Conservation (phyloP, 176 grass and related monocot species). For the Oryza officinalis region DNA sequence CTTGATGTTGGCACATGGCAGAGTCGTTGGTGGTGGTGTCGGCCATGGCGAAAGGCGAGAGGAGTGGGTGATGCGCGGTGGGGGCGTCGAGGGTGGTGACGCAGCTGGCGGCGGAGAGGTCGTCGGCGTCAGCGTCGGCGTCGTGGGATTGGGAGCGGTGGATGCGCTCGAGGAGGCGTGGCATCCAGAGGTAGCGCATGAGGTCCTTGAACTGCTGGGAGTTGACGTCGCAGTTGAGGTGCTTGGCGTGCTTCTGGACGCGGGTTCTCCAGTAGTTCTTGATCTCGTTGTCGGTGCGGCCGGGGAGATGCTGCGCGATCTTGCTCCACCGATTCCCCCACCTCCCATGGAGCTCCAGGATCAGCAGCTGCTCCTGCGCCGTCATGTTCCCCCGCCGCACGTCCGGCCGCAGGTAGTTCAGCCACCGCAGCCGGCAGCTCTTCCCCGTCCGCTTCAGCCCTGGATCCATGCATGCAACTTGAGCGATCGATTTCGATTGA, state of each 20-base stretch:
- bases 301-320: slow-evolving; percentile 88
- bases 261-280: slow-evolving; percentile 98
- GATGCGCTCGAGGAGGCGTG: slow-evolving; percentile 79
- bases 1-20: not conserved
- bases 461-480: no score
- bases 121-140: not conserved
- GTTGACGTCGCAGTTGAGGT: slow-evolving; percentile 88
- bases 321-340: slow-evolving; percentile 99
- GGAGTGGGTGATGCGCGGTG: no score
- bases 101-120: no score
- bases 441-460: slow-evolving; percentile 83
- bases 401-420: slow-evolving; percentile 93
- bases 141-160: not conserved
- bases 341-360: slow-evolving; percentile 87
- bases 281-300: slow-evolving; percentile 95
- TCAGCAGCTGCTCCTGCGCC: slow-evolving; percentile 83
- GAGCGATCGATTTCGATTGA: not conserved
- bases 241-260: slow-evolving; percentile 87
- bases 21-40: not conserved
- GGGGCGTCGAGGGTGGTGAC: not conserved
- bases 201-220: slow-evolving; percentile 91
- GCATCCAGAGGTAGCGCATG: slow-evolving; percentile 89
- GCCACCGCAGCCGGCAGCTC: slow-evolving; percentile 92
- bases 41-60: not conserved
- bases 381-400: slow-evolving; percentile 82